These are phyloP conservation scores for Cytospora piceae DNA, from an alignment of 2,329 filamentous ascomycete species.

Conservation along the genomic window DNA sequence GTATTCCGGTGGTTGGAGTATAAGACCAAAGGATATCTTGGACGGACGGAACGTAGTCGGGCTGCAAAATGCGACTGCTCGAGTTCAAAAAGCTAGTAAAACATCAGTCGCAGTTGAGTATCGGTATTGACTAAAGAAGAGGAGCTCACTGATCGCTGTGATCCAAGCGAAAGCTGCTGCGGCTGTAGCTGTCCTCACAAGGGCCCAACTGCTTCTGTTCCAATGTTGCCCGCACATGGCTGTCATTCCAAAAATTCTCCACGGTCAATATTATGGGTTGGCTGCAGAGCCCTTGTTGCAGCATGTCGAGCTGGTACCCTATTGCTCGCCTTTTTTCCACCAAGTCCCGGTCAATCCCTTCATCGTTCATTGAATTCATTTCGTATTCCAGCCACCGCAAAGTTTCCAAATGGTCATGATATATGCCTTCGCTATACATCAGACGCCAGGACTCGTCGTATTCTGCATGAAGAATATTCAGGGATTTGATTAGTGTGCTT, in stretches of 20 bases:
- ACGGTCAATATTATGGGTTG: not conserved
- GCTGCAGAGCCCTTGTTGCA: not conserved
- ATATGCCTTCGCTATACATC: not conserved
- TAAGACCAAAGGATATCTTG: constrained; percentile 5
- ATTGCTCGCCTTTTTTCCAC: not conserved
- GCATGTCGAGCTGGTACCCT: not conserved
- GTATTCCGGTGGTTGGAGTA: not conserved
- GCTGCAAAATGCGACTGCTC: constrained; percentile 1
- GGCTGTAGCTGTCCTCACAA: not conserved
- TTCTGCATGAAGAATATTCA: not conserved
- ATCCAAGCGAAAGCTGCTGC: not conserved
- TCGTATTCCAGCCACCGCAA: not conserved
- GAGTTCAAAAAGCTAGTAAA: not conserved
- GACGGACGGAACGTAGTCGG: not conserved
- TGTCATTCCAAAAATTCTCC: not conserved
- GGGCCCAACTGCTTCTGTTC: not conserved
- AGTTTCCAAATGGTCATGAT: not conserved
- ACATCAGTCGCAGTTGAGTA: not conserved
- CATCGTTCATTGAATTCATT: not conserved
- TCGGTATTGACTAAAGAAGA: not conserved
- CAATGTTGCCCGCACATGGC: not conserved
- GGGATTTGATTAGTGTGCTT: not conserved
- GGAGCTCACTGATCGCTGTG: not conserved
- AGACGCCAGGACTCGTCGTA: not conserved
- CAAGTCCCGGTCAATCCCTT: not conserved